These are phyloP conservation scores for Sarcocystis neurona DNA, from an alignment of 169 alveolate species.

Conservation along the genomic window DNA sequence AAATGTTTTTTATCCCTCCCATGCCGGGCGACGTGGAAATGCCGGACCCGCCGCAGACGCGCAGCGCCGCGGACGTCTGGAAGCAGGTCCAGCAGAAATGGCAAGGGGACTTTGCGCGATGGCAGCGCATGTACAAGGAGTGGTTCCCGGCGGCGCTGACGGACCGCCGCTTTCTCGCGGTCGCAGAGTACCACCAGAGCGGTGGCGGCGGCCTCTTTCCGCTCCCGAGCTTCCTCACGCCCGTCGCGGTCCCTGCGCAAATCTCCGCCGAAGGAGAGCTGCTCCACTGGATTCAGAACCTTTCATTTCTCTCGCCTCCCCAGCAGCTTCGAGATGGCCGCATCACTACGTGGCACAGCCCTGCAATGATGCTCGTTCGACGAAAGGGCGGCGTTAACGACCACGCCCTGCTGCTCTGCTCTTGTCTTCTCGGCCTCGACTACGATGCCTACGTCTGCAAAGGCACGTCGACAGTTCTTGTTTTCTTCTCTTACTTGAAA, in stretches of 20 bases:
- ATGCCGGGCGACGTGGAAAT: conserved; percentile 73
- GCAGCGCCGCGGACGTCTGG: conserved; percentile 67
- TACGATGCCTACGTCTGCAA: conserved; percentile 76
- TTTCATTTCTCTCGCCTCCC: conserved; percentile 59
- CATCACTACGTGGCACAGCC: conserved; percentile 43
- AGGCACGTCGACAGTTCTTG: no score
- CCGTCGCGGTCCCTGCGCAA: conserved; percentile 71
- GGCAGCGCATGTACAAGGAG: conserved; percentile 68
- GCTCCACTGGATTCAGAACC: conserved; percentile 72
- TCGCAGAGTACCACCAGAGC: conserved; percentile 52
- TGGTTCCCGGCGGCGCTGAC: conserved; percentile 72
- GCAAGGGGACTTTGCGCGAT: conserved; percentile 69
- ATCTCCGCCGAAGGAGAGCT: conserved; percentile 69
- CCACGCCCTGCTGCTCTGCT: conserved; percentile 75
- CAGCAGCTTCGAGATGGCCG: conserved; percentile 55
- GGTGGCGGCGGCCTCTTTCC: conserved; percentile 61
- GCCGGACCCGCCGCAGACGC: conserved; percentile 68
- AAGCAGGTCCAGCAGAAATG: conserved; percentile 70
- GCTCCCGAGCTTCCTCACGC: conserved; percentile 69
- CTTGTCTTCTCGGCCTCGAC: conserved; percentile 70
- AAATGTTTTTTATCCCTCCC: conserved; percentile 73
- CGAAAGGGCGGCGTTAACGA: conserved; percentile 73
- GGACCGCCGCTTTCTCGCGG: conserved; percentile 38
- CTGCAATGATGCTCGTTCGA: conserved; percentile 61
- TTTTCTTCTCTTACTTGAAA: no score